Evolutionary conservation across 2,329 filamentous ascomycete genomes (phyloP).

Genomic region (Aquanectria penicillioides): DNA sequence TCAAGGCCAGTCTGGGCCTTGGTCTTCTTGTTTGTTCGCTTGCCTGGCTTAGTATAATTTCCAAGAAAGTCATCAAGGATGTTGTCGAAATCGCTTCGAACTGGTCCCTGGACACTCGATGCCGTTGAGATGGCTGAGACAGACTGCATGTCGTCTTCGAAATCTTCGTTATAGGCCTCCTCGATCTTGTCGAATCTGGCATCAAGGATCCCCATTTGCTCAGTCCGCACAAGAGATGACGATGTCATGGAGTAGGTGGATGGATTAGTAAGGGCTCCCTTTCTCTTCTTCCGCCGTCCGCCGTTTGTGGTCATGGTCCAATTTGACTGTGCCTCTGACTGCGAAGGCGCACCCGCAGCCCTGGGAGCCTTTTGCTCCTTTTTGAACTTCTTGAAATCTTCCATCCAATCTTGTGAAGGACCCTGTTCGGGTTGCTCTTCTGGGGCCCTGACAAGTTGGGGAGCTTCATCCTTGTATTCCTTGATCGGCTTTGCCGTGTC

Average conservation of each 20-base stretch:
- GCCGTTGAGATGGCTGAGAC: conserved; percentile 70
- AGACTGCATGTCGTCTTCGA: conserved; percentile 62
- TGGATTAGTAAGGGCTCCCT: conserved; percentile 88
- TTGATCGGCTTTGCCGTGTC: conserved; percentile 82
- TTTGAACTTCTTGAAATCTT: conserved; percentile 95
- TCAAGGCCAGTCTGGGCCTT: conserved; percentile 83
- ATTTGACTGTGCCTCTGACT: conserved; percentile 74
- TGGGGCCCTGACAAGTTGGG: conserved; percentile 58
- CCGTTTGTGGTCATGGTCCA: conserved; percentile 82
- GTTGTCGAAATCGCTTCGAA: conserved; percentile 83
- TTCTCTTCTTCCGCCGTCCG: conserved; percentile 90
- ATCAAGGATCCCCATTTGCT: conserved; percentile 86
- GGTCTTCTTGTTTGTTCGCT: conserved; percentile 81
- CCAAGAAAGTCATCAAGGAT: conserved; percentile 95
- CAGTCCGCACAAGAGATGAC: conserved; percentile 86
- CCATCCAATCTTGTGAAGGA: conserved; percentile 84
- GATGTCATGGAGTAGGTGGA: conserved; percentile 94
- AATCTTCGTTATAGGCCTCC: conserved; percentile 71
- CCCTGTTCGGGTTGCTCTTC: conserved; percentile 66
- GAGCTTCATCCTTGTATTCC: conserved; percentile 62
- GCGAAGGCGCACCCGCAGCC: conserved; percentile 53
- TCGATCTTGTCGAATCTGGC: conserved; percentile 92
- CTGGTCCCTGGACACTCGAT: conserved; percentile 74
- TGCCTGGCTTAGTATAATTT: conserved; percentile 75
- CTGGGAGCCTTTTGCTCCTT: conserved; percentile 71